A percentile compares a stretch with the other conserved stretches of the same genome.
Conservation (phyloP, 208 protist species). For the Entamoeba moshkovskii region DNA sequence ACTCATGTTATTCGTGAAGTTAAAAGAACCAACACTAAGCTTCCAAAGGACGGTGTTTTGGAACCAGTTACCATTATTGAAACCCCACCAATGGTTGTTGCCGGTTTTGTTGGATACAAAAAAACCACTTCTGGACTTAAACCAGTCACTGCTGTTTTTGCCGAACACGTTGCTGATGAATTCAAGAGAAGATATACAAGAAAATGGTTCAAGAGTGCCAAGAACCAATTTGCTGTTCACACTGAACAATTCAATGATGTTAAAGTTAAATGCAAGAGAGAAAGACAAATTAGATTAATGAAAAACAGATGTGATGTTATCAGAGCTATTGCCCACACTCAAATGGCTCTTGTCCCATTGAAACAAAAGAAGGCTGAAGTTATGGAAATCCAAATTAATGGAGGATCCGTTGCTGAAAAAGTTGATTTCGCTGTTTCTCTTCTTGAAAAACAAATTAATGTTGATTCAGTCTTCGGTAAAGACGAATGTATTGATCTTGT, state of each 20-base stretch:
- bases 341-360: slow-evolving; percentile 70
- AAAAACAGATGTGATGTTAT: slow-evolving; percentile 81
- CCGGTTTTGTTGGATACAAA: slow-evolving; percentile 92
- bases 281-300: slow-evolving; percentile 65
- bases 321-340: slow-evolving; percentile 91
- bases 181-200: slow-evolving; percentile 91
- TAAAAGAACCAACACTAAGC: slow-evolving; percentile 72
- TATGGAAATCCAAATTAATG: slow-evolving; percentile 97
- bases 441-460: slow-evolving; percentile 82
- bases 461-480: slow-evolving; percentile 48
- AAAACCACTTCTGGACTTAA: slow-evolving; percentile 80
- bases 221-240: slow-evolving; percentile 63
- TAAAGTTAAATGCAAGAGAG: not conserved
- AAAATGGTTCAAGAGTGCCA: slow-evolving; percentile 88
- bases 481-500: slow-evolving; percentile 29
- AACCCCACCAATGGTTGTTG: slow-evolving; percentile 84
- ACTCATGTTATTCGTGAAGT: slow-evolving; percentile 95
- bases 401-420: slow-evolving; percentile 80
- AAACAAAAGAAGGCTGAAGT: slow-evolving; percentile 91
- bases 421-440: slow-evolving; percentile 70
- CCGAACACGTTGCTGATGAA: slow-evolving; percentile 75
- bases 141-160: slow-evolving; percentile 88
- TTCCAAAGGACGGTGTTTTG: slow-evolving; percentile 93
- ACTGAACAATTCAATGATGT: slow-evolving; percentile 39
- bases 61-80: slow-evolving; percentile 94